Evolutionary conservation across 2,329 filamentous ascomycete species (phyloP), one percentile per base, ranked within the genome.

Genomic region (Cephalotrichum gorgonifer): DNA sequence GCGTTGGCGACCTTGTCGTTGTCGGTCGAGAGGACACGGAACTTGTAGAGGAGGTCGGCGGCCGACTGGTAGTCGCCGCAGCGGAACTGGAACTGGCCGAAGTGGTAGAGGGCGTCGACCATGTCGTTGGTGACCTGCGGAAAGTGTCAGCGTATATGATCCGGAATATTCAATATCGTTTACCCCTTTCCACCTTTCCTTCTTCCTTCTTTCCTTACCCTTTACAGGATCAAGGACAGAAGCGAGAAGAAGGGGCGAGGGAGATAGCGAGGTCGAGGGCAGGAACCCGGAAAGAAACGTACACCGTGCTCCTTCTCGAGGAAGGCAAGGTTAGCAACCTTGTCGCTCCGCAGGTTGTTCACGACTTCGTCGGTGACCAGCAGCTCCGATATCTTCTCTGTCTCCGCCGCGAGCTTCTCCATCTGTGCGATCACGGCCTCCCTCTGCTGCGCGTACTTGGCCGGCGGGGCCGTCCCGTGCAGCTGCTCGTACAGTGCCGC

Each of bases 261-360:
- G 15, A 39, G 41, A 11, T n/a, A 45, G n/a, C n/a, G n/a, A n/a
- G n/a, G n/a, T n/a, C n/a, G n/a, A n/a, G n/a, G n/a, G n/a, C n/a
- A n/a, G n/a, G n/a, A n/a, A n/a, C n/a, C n/a, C n/a, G n/a, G n/a
- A n/a, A n/a, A n/a, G n/a, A n/a, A 51, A 72, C 81, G 63, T 73
- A 86, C 93, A 56, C 85, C 87, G 70, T 98, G 91, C 62, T 93
- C 86, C 71, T 95, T 93, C 78, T 97, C 95, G 56, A 98, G 73
- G 67, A 91, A 98, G 67, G 91, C 88, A 83, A 98, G 85, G 76
- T 98, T 98, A 71, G 91, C 90, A 64, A 90, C 88, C 78, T 98
- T 98, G 78, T 98, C 93, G 66, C 86, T 93, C 59, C 93, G 79
- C 62, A 98, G 76, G 64, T 91, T 90, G 57, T 83, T 85, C 56